Conservation (phyloP, 169 alveolate species). For the Babesia ovata region DNA sequence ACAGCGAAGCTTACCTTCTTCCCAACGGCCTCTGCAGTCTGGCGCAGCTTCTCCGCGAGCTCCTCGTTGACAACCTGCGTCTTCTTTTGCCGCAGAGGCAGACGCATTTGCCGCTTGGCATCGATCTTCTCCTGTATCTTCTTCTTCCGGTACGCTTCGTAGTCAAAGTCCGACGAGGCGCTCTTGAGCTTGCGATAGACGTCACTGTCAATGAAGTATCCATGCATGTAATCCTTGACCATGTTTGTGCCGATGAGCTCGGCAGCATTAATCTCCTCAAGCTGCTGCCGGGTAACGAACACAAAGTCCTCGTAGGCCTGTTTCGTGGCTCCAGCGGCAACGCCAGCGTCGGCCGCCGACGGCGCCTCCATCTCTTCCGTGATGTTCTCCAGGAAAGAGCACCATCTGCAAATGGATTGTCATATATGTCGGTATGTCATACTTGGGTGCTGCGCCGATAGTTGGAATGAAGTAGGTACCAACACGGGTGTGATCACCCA, state of each 20-base stretch:
- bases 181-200: conserved; percentile 49
- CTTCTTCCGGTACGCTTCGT: conserved; percentile 57
- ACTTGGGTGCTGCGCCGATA: conserved; percentile 94
- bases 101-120: conserved; percentile 60
- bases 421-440: background rate
- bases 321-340: conserved; percentile 19
- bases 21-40: conserved; percentile 21
- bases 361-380: conserved; percentile 95
- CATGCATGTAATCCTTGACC: conserved; percentile 94
- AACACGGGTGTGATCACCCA: conserved; percentile 90
- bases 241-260: conserved; percentile 92
- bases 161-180: conserved; percentile 52
- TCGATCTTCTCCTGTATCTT: conserved; percentile 66
- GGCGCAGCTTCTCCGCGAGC: conserved; percentile 46
- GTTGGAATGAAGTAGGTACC: conserved; percentile 92
- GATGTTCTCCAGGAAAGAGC: conserved; percentile 92
- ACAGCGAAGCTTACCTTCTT: conserved; percentile 13
- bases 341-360: conserved; percentile 68
- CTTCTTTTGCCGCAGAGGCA: conserved; percentile 64
- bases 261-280: conserved; percentile 89
- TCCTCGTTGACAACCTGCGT: conserved; percentile 52
- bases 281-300: conserved; percentile 91
- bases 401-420: conserved; percentile 81
- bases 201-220: conserved; percentile 79
- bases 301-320: conserved; percentile 90